Conservation (phyloP, 139 green algal species). For the Gonium pectorale region DNA sequence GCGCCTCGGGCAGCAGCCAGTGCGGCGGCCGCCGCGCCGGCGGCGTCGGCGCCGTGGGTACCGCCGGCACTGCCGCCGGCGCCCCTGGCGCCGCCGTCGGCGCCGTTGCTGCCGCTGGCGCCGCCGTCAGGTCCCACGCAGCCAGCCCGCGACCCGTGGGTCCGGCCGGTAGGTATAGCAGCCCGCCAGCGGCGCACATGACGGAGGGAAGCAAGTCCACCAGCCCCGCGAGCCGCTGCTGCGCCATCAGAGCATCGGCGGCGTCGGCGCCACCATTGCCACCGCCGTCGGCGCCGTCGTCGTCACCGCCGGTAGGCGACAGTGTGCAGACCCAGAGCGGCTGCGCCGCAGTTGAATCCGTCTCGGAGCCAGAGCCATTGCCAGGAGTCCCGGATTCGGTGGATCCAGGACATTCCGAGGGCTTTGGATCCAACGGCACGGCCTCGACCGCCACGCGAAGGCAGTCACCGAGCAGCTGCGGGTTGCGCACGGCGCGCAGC, state of each 20-base stretch:
- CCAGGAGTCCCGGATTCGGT: neutral
- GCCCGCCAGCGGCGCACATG: slow-evolving; percentile 26
- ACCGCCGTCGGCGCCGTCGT: neutral
- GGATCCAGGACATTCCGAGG: too few relatives aligned
- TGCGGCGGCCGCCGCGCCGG: neutral
- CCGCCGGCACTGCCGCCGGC: neutral
- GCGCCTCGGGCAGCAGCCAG: neutral
- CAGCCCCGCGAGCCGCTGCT: neutral
- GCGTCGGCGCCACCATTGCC: neutral
- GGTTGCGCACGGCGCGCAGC: neutral
- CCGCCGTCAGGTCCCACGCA: slow-evolving; percentile 18
- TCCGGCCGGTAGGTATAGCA: slow-evolving; percentile 34
- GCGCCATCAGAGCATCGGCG: neutral
- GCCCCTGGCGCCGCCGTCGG: neutral
- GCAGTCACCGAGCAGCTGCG: neutral
- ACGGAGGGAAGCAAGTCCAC: slow-evolving; percentile 21
- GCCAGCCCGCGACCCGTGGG: neutral
- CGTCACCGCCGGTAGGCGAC: neutral
- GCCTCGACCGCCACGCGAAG: slow-evolving; percentile 4
- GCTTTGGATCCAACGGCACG: neutral
- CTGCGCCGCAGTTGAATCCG: too few relatives aligned
- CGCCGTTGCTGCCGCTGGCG: neutral
- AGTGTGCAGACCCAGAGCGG: slow-evolving; percentile 10
- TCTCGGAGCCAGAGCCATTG: neutral
- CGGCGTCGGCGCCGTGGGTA: neutral